A percentile compares a stretch with the other conserved stretches of the same genome.
phyloP scores from a whole-genome alignment of 306 rosid genomes.

The Prunus campanulata region DNA sequence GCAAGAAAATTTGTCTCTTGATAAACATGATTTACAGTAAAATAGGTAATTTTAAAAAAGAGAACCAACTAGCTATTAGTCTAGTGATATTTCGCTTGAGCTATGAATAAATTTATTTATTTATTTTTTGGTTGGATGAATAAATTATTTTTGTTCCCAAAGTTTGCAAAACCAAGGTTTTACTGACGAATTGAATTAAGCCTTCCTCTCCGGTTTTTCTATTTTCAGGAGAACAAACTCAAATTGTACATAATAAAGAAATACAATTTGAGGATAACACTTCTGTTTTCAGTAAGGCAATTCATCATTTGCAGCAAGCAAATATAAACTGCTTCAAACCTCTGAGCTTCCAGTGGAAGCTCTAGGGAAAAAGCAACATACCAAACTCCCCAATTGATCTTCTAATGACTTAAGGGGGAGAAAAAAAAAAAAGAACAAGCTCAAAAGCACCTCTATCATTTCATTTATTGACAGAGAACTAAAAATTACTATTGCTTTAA shows the following conservation, averaged over 20 bases:
- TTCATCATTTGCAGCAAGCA: neutral
- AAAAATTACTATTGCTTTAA: neutral
- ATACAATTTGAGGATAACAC: neutral
- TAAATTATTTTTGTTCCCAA: too few species aligned
- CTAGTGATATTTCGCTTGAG: too few species aligned
- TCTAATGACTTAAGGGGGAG: neutral
- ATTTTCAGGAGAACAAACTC: neutral
- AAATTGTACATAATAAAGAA: neutral
- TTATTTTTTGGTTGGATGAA: too few species aligned
- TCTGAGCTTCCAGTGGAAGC: constrained; percentile 3
- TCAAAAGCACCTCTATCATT: neutral
- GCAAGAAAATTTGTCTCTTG: too few species aligned
- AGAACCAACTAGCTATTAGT: too few species aligned
- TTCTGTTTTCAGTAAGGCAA: neutral
- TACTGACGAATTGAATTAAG: too few species aligned
- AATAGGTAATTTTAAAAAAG: too few species aligned
- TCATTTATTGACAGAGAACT: neutral
- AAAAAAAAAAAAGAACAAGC: neutral
- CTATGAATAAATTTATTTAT: too few species aligned
- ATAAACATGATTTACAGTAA: too few species aligned
- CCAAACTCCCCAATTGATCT: neutral
- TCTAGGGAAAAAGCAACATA: neutral
- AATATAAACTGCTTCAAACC: neutral
- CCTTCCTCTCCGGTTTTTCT: too few species aligned
- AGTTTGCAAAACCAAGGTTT: too few species aligned